phyloP scores from a whole-genome alignment of 1,139 yeast species.

The Magnusiomyces ingens region DNA sequence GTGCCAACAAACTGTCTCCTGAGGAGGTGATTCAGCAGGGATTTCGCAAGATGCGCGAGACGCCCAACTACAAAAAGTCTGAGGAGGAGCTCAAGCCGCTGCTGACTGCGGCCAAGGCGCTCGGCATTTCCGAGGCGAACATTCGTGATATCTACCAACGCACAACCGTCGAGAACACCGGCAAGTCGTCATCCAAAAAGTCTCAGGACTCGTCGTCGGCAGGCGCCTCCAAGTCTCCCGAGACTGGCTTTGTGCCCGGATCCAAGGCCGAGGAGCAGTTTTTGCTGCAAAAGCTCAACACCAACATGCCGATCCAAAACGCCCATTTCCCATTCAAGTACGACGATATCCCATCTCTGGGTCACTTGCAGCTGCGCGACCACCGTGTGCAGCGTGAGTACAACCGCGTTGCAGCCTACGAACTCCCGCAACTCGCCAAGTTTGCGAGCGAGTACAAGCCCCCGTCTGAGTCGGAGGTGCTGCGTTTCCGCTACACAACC shows the following conservation, averaged over 20 bases:
- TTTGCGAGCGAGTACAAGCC: slow-evolving; percentile 40
- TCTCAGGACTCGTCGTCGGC: not conserved
- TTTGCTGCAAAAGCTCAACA: slow-evolving; percentile 10
- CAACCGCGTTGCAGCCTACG: slow-evolving; percentile 82
- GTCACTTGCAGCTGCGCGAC: slow-evolving; percentile 53
- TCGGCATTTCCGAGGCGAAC: slow-evolving; percentile 27
- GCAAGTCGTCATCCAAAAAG: not conserved
- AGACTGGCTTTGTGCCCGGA: slow-evolving; percentile 15
- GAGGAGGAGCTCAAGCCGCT: slow-evolving; percentile 28
- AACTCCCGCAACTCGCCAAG: slow-evolving; percentile 76
- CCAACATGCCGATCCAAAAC: slow-evolving; percentile 23
- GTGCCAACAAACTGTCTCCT: slow-evolving; percentile 14
- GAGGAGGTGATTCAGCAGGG: slow-evolving; percentile 30
- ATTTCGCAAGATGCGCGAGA: slow-evolving; percentile 29
- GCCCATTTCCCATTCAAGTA: slow-evolving; percentile 38
- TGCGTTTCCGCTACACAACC: slow-evolving; percentile 63
- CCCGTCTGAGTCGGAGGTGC: slow-evolving; percentile 40
- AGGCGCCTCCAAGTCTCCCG: not conserved
- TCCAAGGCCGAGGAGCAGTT: slow-evolving; percentile 13
- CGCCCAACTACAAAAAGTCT: slow-evolving; percentile 25
- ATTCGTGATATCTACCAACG: slow-evolving; percentile 28
- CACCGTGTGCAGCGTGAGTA: slow-evolving; percentile 55
- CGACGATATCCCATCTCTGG: slow-evolving; percentile 56
- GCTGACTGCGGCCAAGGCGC: slow-evolving; percentile 29
- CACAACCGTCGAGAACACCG: slow-evolving; percentile 20